Percentiles rank a stretch among this genome's conserved stretches.
These are phyloP conservation scores for Malus fusca DNA, from an alignment of 306 rosid species.

Conservation along the genomic window DNA sequence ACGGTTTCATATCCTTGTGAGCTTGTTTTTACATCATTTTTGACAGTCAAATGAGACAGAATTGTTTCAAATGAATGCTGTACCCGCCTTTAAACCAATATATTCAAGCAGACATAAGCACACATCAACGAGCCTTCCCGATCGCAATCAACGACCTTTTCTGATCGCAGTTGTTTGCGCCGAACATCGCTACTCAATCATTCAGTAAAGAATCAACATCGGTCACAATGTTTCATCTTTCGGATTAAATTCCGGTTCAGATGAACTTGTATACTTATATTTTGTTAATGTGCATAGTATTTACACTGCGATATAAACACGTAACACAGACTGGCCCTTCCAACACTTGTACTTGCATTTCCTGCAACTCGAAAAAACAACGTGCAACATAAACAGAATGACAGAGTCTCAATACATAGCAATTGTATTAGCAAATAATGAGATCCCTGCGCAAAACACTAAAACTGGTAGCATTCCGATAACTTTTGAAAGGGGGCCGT, in stretches of 20 bases:
- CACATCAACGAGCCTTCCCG: no score
- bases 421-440: background rate
- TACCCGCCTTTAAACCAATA: no score
- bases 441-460: background rate
- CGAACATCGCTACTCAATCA: no score
- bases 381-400: background rate
- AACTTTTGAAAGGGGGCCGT: background rate
- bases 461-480: background rate
- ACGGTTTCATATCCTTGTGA: conserved; percentile 14
- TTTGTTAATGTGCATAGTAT: background rate
- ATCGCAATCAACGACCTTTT: no score
- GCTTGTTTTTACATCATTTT: background rate
- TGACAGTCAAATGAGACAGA: no score
- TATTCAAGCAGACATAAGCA: no score
- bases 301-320: background rate
- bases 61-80: no score
- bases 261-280: background rate
- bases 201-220: no score
- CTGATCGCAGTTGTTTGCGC: no score
- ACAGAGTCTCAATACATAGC: background rate
- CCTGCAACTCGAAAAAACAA: background rate
- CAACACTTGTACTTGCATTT: background rate
- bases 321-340: background rate
- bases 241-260: no score
- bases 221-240: no score